A percentile compares a stretch with the other conserved stretches of the same genome.
phyloP scores from a whole-genome alignment of 116 monocot species.

The Thalassia testudinum region DNA sequence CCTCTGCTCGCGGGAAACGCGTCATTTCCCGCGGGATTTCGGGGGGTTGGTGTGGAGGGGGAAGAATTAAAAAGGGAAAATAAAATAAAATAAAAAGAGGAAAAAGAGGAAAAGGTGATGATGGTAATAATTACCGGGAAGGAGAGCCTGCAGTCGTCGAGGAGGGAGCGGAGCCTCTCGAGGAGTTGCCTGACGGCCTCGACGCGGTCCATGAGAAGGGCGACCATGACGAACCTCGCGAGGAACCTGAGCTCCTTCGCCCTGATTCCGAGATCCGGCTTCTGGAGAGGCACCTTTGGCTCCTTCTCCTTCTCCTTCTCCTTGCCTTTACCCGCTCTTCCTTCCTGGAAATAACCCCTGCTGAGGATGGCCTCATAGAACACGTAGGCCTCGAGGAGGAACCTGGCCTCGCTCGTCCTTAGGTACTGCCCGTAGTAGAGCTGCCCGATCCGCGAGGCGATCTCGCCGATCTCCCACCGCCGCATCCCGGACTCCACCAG shows the following conservation, averaged over 20 bases:
- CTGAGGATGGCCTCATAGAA: slow-evolving; percentile 91
- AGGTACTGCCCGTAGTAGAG: slow-evolving; percentile 87
- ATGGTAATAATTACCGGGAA: slow-evolving; percentile 30
- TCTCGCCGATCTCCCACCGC: slow-evolving; percentile 86
- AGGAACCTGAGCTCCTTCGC: slow-evolving; percentile 64
- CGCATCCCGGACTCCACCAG: slow-evolving; percentile 52
- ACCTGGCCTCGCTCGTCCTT: slow-evolving; percentile 75
- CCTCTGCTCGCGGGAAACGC: no score
- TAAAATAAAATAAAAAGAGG: background rate
- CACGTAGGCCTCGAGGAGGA: slow-evolving; percentile 74
- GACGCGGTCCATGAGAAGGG: slow-evolving; percentile 32
- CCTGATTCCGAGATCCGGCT: slow-evolving; percentile 32
- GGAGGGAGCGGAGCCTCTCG: slow-evolving; percentile 32
- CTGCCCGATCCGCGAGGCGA: slow-evolving; percentile 98
- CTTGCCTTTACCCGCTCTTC: slow-evolving; percentile 2
- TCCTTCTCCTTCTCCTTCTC: slow-evolving; percentile 19
- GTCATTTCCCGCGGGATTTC: background rate
- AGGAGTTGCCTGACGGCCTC: slow-evolving; percentile 39
- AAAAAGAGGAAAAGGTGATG: background rate
- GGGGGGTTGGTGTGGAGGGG: background rate
- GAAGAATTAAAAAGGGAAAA: background rate
- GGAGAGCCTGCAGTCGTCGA: slow-evolving; percentile 39
- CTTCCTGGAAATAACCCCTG: slow-evolving; percentile 62
- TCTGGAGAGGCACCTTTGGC: background rate
- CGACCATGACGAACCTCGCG: slow-evolving; percentile 55